Conservation (phyloP, 1,139 yeast genomes). For the Blastobotrys apis region DNA sequence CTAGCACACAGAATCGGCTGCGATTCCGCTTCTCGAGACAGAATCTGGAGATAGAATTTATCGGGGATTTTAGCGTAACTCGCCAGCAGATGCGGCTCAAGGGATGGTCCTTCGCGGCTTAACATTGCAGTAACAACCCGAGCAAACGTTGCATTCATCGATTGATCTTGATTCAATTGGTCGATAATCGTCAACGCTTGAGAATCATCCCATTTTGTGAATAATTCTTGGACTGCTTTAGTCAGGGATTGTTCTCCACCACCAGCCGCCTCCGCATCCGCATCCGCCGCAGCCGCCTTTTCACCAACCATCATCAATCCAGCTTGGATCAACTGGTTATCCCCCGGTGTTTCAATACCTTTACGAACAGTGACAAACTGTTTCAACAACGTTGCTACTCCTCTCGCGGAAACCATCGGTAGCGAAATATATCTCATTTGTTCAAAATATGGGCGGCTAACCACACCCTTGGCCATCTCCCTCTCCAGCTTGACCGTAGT, state of each 20-base stretch:
- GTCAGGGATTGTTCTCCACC: constrained; percentile 1
- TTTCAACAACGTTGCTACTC: background rate
- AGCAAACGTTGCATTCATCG: constrained; percentile 12
- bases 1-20: constrained; percentile 19
- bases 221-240: constrained; percentile 13
- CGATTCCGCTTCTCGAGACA: constrained; percentile 16
- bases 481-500: constrained; percentile 5
- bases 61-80: constrained; percentile 14
- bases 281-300: constrained; percentile 5
- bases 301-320: constrained; percentile 25
- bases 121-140: constrained; percentile 17
- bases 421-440: constrained; percentile 27
- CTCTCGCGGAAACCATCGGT: constrained; percentile 12
- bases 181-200: constrained; percentile 11
- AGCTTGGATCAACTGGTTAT: constrained; percentile 22
- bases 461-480: constrained; percentile 12
- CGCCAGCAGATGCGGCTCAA: constrained; percentile 15
- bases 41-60: constrained; percentile 13
- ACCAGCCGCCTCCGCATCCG: background rate
- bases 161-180: constrained; percentile 11
- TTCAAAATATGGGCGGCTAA: constrained; percentile 24
- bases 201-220: constrained; percentile 15
- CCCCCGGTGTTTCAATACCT: constrained; percentile 12
- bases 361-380: background rate
- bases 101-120: constrained; percentile 7